Evolutionary conservation across 345 rosid genomes (phyloP).

Genomic region (Ceriops zippeliana): DNA sequence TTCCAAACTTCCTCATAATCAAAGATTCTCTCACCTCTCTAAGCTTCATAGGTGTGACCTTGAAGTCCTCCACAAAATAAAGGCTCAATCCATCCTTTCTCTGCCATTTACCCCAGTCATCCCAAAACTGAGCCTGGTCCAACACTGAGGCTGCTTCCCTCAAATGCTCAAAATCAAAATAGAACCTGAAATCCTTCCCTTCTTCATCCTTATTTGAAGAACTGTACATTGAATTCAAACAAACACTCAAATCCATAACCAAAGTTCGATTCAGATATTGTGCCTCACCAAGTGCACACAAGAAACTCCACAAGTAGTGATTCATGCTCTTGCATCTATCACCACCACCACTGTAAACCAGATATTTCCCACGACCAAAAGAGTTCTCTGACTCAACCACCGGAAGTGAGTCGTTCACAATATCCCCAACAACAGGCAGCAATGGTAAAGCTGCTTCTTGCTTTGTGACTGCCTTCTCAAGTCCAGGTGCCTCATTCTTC

Average conservation of each 20-base stretch:
- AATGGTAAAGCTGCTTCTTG: constrained; percentile 26
- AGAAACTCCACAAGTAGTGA: constrained; percentile 93
- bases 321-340: constrained; percentile 97
- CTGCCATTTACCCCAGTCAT: constrained; percentile 75
- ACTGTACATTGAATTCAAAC: constrained; percentile 71
- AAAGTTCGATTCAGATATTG: constrained; percentile 86
- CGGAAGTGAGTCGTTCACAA: constrained; percentile 74
- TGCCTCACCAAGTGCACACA: constrained; percentile 95
- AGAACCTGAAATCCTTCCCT: constrained; percentile 92
- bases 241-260: constrained; percentile 83
- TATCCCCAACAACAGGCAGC: constrained; percentile 72
- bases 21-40: constrained; percentile 57
- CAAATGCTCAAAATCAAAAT: constrained; percentile 97
- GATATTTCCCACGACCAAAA: constrained; percentile 62
- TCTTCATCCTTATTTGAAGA: constrained; percentile 80
- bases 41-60: constrained; percentile 78
- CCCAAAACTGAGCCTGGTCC: constrained; percentile 88
- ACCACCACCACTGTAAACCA: constrained; percentile 79
- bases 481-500: constrained; percentile 68
- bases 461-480: constrained; percentile 43
- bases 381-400: constrained; percentile 69
- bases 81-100: constrained; percentile 48
- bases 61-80: constrained; percentile 69
- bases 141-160: constrained; percentile 80
- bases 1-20: constrained; percentile 92